A percentile compares a stretch with the other conserved stretches of the same genome.
phyloP scores from a whole-genome alignment of 2,329 filamentous ascomycete species.

The Alternaria longipes region DNA sequence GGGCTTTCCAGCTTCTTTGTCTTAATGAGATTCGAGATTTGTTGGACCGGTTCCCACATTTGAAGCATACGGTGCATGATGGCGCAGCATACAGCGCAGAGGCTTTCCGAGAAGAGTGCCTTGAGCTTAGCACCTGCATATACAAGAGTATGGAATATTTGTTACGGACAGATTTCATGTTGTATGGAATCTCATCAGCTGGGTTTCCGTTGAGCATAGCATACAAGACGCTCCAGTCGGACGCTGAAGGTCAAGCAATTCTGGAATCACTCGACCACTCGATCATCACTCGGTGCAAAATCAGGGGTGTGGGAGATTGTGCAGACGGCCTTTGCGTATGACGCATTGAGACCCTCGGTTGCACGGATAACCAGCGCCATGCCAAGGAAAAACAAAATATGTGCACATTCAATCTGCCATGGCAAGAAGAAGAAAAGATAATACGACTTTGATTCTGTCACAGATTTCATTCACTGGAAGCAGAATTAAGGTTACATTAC shows the following conservation, averaged over 20 bases:
- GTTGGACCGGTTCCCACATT: not conserved
- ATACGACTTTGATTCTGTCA: not conserved
- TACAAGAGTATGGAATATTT: slow-evolving; percentile 3
- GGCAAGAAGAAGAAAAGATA: not conserved
- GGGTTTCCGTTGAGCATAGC: not conserved
- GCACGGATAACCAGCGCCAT: not conserved
- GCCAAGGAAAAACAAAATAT: not conserved
- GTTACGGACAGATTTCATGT: not conserved
- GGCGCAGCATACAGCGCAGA: not conserved
- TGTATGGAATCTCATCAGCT: not conserved
- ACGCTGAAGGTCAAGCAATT: not conserved
- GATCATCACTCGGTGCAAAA: not conserved
- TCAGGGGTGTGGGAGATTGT: not conserved
- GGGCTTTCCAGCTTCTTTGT: not conserved
- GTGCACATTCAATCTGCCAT: not conserved
- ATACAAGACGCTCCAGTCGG: not conserved
- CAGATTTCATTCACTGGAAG: not conserved
- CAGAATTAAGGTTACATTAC: not conserved
- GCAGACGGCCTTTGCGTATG: not conserved
- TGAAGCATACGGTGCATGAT: not conserved
- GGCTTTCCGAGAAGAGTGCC: not conserved
- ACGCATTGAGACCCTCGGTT: not conserved
- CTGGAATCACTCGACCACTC: not conserved
- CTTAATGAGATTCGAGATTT: not conserved
- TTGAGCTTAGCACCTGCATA: not conserved